phyloP scores from a whole-genome alignment of 352 stramenopile species.

The Hyaloperonospora arabidopsidis region DNA sequence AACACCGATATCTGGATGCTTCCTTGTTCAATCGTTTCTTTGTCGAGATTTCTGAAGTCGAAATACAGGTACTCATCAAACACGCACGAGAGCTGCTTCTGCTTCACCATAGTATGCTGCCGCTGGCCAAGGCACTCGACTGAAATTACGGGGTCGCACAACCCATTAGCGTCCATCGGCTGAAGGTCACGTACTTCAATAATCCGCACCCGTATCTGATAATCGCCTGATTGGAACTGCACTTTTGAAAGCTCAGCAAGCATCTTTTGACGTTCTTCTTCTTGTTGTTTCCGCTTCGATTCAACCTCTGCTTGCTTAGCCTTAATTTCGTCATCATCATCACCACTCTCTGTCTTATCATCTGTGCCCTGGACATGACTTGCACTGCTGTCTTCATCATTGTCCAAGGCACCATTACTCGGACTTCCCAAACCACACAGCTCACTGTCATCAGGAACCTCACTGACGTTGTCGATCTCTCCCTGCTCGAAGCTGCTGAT shows the following conservation, averaged over 20 bases:
- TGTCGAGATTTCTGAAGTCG: conserved; percentile 75
- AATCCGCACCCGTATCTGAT: conserved; percentile 79
- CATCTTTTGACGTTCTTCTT: conserved; percentile 72
- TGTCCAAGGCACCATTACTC: conserved; percentile 1
- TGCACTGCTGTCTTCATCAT: conserved; percentile 20
- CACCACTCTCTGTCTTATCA: conserved; percentile 28
- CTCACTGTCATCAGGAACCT: conserved; percentile 37
- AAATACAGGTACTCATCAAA: conserved; percentile 90
- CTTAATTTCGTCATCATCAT: conserved; percentile 30
- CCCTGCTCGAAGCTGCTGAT: conserved; percentile 54
- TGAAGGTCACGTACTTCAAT: conserved; percentile 89
- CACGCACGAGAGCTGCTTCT: conserved; percentile 78
- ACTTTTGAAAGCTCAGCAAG: conserved; percentile 64
- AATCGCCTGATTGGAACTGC: conserved; percentile 75
- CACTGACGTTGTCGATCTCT: conserved; percentile 55
- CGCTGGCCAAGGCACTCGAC: conserved; percentile 78
- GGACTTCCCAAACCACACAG: conserved; percentile 23
- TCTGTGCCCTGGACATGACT: conserved; percentile 27
- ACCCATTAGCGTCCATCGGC: conserved; percentile 76
- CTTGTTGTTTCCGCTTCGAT: conserved; percentile 49
- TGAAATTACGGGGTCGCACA: conserved; percentile 83
- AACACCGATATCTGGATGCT: conserved; percentile 79
- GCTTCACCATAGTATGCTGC: conserved; percentile 74
- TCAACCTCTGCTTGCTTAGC: conserved; percentile 34
- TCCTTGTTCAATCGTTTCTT: conserved; percentile 60